phyloP scores from a whole-genome alignment of 805 yeast species.

The Wickerhamiella kazuoi region DNA sequence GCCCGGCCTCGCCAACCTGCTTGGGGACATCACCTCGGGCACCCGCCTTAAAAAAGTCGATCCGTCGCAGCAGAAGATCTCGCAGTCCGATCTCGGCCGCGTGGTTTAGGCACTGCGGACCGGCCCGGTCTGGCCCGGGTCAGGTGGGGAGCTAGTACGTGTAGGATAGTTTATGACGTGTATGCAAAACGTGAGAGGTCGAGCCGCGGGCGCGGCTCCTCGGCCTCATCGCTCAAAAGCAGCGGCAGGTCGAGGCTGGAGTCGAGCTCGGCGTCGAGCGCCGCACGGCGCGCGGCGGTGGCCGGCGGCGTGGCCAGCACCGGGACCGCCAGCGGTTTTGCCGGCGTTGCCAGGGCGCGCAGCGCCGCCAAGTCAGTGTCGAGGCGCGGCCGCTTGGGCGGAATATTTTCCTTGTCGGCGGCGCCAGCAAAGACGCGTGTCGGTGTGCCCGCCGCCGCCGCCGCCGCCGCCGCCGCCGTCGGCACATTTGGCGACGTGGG shows the following conservation, averaged over 20 bases:
- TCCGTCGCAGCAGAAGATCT: slow-evolving; percentile 15
- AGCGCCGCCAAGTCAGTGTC: too few species aligned
- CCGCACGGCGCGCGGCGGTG: not conserved
- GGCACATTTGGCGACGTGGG: too few species aligned
- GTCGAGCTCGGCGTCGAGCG: not conserved
- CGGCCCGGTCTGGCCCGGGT: too few species aligned
- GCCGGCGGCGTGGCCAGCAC: not conserved
- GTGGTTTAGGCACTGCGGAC: too few species aligned
- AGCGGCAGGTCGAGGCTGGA: not conserved
- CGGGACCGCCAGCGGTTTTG: too few species aligned
- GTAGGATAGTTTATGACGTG: not conserved
- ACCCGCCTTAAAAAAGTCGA: slow-evolving; percentile 18
- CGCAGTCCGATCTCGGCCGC: slow-evolving; percentile 14
- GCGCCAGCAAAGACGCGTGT: too few species aligned
- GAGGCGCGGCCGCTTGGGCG: too few species aligned
- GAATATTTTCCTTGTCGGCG: not conserved
- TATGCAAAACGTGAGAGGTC: not conserved
- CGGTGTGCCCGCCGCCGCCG: too few species aligned
- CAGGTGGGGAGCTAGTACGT: too few species aligned
- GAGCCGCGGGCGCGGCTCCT: not conserved
- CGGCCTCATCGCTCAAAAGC: not conserved
- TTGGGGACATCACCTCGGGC: slow-evolving; percentile 23
- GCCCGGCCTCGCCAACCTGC: slow-evolving; percentile 16
- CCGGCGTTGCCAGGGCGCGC: too few species aligned
- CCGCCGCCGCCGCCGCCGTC: too few species aligned